Evolutionary conservation across 345 rosid species (phyloP), one percentile per base, ranked within the genome.

Genomic region (Balakata baccata): DNA sequence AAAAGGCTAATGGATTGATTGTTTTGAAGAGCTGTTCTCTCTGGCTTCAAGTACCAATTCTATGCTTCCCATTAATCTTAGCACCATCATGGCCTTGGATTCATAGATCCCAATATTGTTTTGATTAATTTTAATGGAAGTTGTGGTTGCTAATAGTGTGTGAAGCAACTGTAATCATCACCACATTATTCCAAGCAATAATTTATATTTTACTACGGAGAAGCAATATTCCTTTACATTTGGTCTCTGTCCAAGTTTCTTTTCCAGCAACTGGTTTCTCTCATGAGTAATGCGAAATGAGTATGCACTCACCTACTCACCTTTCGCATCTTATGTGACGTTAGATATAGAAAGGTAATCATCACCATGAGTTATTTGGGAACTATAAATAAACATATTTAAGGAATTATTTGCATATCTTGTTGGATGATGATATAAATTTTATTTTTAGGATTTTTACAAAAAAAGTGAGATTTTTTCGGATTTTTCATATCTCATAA

Each of bases 1-100:
- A 92, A 69, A 89, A 78, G 85, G 98, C 91, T 12, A 87, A 83
- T 83, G 81, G 87, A 23, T 38, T 90, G 68, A 83, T 92, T 11
- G 96, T 85, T n/a, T n/a, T 17, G 70, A 77, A 68, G 83, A 74
- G 23, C 87, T 90, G 11, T 70, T 90, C 71, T 90, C 71, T 78
- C 47, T 11, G 92, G 91, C 50, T 82, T 91, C n/a, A n/a, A n/a
- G n/a, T 43, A 57, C 76, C 61, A 47, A 76, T 65, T 87, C 88
- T 81, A 92, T 92, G 98, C 11, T 57, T 71, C 96, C 97, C 3
- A 86, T 92, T 92, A 92, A 92, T 75, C 87, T 92, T 64, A 87
- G 87, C 87, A 80, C 89, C 71, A 76, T 86, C 77, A 66, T 90
- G 83, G 84, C 86, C 71, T 62, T 92, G 82, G 96, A 88, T 74